A percentile compares a stretch with the other conserved stretches of the same genome.
phyloP scores from a whole-genome alignment of 2,329 filamentous ascomycete species.

The Trichoderma sp. region DNA sequence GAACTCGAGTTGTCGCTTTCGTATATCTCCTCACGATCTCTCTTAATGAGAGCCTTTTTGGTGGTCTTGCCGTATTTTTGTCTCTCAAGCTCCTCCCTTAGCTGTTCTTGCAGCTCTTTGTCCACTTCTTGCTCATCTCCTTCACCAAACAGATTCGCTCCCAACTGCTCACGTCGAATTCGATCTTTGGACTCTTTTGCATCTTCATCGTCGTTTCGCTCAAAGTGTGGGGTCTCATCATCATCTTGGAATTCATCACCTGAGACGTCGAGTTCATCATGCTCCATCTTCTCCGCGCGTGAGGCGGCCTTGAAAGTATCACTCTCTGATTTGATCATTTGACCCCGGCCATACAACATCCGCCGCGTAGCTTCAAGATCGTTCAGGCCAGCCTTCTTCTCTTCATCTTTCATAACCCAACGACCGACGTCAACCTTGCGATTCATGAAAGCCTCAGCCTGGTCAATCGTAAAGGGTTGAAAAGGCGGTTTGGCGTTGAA shows the following conservation, averaged over 20 bases:
- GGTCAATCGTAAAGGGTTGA: conserved; percentile 73
- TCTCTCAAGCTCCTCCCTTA: conserved; percentile 65
- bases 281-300: conserved; percentile 65
- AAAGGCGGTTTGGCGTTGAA: conserved; percentile 80
- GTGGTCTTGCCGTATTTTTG: conserved; percentile 73
- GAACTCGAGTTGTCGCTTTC: conserved; percentile 62
- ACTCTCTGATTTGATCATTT: conserved; percentile 66
- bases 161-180: conserved; percentile 78
- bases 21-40: conserved; percentile 85
- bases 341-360: conserved; percentile 51
- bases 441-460: conserved; percentile 80
- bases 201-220: conserved; percentile 79
- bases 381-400: conserved; percentile 55
- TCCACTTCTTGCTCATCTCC: conserved; percentile 70
- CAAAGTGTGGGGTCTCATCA: conserved; percentile 74
- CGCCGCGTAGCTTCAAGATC: conserved; percentile 60
- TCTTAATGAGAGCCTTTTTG: conserved; percentile 76
- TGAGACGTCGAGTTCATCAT: conserved; percentile 66
- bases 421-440: conserved; percentile 73
- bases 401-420: conserved; percentile 73
- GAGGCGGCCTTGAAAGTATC: conserved; percentile 60
- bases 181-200: conserved; percentile 68
- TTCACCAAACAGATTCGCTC: conserved; percentile 77
- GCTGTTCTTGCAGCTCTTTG: conserved; percentile 67
- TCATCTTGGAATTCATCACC: conserved; percentile 82